These are phyloP conservation scores for Chalciporus piperatus DNA, from an alignment of 768 basidiomycete species.

Conservation along the genomic window DNA sequence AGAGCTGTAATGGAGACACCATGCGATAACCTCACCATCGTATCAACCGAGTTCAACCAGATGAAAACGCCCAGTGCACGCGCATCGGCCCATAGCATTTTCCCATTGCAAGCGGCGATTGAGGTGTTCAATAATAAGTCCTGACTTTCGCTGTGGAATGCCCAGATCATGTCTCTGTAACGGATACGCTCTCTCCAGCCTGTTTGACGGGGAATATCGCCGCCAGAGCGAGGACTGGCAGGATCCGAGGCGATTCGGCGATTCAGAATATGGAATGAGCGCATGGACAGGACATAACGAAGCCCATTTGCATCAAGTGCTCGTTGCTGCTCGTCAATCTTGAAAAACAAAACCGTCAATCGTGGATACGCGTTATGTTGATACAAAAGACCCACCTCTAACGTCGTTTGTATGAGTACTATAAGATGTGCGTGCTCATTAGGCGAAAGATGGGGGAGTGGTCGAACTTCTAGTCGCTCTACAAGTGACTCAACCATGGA, in stretches of 20 bases:
- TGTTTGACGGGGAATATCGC: slow-evolving; percentile 41
- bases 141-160: slow-evolving; percentile 93
- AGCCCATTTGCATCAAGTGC: slow-evolving; percentile 90
- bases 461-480: slow-evolving; percentile 56
- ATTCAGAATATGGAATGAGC: slow-evolving; percentile 86
- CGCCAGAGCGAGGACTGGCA: slow-evolving; percentile 45
- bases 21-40: slow-evolving; percentile 54
- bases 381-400: slow-evolving; percentile 59
- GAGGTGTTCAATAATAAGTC: slow-evolving; percentile 75
- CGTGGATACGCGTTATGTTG: neutral
- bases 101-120: slow-evolving; percentile 69
- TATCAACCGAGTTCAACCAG: slow-evolving; percentile 81
- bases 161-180: slow-evolving; percentile 96
- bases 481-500: slow-evolving; percentile 59
- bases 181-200: slow-evolving; percentile 75
- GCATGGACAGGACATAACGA: slow-evolving; percentile 90
- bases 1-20: neutral
- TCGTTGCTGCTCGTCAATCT: slow-evolving; percentile 91
- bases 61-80: slow-evolving; percentile 81
- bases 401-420: slow-evolving; percentile 81
- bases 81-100: slow-evolving; percentile 90
- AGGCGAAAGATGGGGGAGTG: slow-evolving; percentile 67
- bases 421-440: slow-evolving; percentile 84
- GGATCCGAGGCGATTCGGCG: slow-evolving; percentile 50
- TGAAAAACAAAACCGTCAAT: slow-evolving; percentile 3